Conservation (phyloP, 2,329 filamentous ascomycete genomes). For the Arthrobotrys iridis region DNA sequence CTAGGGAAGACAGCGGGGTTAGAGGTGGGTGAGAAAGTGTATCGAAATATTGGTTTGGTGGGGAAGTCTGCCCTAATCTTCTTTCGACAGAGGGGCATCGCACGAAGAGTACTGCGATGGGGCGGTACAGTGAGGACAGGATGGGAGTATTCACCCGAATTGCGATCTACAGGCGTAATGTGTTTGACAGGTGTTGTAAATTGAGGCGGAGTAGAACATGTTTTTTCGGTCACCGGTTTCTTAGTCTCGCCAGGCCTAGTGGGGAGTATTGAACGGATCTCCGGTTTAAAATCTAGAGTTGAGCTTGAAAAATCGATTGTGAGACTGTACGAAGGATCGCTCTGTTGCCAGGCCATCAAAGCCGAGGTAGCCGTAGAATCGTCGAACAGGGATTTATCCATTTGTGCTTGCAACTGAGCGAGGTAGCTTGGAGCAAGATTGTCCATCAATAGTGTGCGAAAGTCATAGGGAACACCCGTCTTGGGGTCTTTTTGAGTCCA, state of each 20-base stretch:
- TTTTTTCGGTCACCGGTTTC: background rate
- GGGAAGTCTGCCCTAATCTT: no score
- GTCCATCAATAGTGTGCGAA: background rate
- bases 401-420: background rate
- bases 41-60: no score
- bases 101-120: background rate
- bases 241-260: background rate
- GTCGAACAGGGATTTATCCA: background rate
- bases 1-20: background rate
- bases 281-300: background rate
- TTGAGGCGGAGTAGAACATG: background rate
- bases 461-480: background rate
- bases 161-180: background rate
- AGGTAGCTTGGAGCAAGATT: background rate
- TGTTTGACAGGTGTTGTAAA: background rate
- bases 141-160: conserved; percentile 6
- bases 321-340: background rate
- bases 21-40: no score
- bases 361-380: background rate
- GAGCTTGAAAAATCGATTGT: background rate
- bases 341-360: background rate
- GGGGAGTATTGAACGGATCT: conserved; percentile 1
- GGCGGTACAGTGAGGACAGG: conserved; percentile 1
- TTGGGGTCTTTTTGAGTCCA: background rate
- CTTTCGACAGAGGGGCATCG: background rate